Base-by-base conservation (phyloP, 768 basidiomycete genomes). In the Amanita jacksonii region DNA sequence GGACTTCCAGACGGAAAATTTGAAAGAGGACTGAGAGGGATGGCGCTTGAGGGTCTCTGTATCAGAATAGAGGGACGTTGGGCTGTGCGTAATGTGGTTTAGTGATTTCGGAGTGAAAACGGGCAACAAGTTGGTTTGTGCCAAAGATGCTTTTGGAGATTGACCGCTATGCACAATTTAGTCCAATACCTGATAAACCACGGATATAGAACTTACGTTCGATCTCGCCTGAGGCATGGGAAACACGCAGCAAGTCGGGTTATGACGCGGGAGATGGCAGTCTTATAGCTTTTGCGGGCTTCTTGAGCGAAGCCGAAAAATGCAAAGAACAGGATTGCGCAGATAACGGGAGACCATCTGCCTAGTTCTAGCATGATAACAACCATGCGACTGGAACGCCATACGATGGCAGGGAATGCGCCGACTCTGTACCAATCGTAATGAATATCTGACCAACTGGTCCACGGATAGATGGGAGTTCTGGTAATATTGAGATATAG, bases 241-340 rank as follows among this genome's bases (percentile, higher is more conserved):
- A 34, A 18, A 6, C 7, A 8, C 5, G 13, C 5, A 5, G 7
- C 15, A 5, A 34, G 9, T 18, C 16, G 37, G 7, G 7, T 38
- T 5, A 8, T 10, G n/a, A 22, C 22, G 19, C 8, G 8, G 9
- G n/a, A 19, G 8, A 30, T 9, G 8, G 28, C 4, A 4, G 15
- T 8, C 16, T 10, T 38, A 47, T 79, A 78, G 42, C 69, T 52
- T 35, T 62, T 67, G 38, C 64, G 58, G 1, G 76, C 73, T 42
- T 78, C 77, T 1, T 56, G 51, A 0, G 68, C 68, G 39, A 77
- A 69, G 1, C 77, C 78, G 52, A 80, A 80, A 51, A 78, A 63
- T 4, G 57, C 49, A 51, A 80, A 80, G 59, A 79, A 79, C 3
- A 65, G 2, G 27, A 77, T 54, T 0, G 69, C 64, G 47, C 66